These are phyloP conservation scores for Pseudevernia furfuracea DNA, from an alignment of 495 filamentous ascomycete genomes.

Conservation along the genomic window DNA sequence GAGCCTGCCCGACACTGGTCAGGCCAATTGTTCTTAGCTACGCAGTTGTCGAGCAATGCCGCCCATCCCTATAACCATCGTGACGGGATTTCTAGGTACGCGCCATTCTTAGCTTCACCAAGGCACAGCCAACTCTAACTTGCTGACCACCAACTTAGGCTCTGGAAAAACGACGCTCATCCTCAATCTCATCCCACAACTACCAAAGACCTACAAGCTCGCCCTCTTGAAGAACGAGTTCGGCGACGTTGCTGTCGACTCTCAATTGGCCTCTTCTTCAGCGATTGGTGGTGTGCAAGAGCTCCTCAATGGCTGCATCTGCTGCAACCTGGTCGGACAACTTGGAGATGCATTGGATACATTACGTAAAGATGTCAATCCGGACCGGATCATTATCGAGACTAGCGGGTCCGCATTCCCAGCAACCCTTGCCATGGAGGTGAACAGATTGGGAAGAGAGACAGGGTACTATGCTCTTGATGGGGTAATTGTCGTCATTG, in stretches of 20 bases:
- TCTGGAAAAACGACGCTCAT: slow-evolving; percentile 92
- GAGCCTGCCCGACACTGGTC: too few relatives aligned
- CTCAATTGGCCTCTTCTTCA: slow-evolving; percentile 69
- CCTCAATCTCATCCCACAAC: slow-evolving; percentile 80
- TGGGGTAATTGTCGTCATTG: slow-evolving; percentile 85
- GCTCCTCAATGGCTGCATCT: slow-evolving; percentile 93
- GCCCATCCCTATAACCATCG: slow-evolving; percentile 82
- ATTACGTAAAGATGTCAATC: slow-evolving; percentile 50
- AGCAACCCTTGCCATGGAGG: slow-evolving; percentile 83
- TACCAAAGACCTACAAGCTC: slow-evolving; percentile 67
- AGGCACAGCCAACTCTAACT: neutral
- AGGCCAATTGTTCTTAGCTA: neutral
- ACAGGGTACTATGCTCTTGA: slow-evolving; percentile 68
- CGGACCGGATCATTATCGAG: slow-evolving; percentile 88
- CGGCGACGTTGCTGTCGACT: slow-evolving; percentile 88
- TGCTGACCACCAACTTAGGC: slow-evolving; percentile 29
- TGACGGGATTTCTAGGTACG: slow-evolving; percentile 79
- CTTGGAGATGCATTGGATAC: slow-evolving; percentile 70
- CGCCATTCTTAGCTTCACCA: neutral
- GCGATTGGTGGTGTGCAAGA: slow-evolving; percentile 87
- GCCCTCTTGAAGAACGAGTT: slow-evolving; percentile 99
- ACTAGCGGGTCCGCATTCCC: slow-evolving; percentile 84
- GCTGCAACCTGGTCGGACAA: slow-evolving; percentile 94
- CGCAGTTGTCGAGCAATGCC: slow-evolving; percentile 35
- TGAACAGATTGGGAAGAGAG: slow-evolving; percentile 67